These are phyloP conservation scores for Fusarium siculi DNA, from an alignment of 2,329 filamentous ascomycete species.

Conservation along the genomic window DNA sequence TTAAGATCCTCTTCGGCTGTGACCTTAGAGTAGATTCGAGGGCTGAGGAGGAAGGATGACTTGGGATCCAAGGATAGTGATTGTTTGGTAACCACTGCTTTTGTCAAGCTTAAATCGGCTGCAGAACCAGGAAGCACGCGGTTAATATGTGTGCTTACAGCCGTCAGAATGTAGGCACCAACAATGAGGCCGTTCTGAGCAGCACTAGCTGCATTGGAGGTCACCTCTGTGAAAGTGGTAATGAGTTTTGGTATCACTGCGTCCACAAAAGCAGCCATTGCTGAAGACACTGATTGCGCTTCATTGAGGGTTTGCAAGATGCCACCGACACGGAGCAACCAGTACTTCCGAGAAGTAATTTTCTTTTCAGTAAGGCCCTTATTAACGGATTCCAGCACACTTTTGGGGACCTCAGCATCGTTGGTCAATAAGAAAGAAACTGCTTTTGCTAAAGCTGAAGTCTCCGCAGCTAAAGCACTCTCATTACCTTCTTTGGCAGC, in stretches of 20 bases:
- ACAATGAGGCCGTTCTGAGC: constrained; percentile 86
- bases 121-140: constrained; percentile 65
- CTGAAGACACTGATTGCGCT: constrained; percentile 56
- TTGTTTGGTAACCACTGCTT: constrained; percentile 71
- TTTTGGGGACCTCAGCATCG: constrained; percentile 70
- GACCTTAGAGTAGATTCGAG: constrained; percentile 85
- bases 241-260: constrained; percentile 65
- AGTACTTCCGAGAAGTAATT: constrained; percentile 77
- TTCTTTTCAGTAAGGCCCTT: constrained; percentile 93
- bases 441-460: constrained; percentile 75
- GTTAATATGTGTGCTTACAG: constrained; percentile 68
- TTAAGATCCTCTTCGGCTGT: constrained; percentile 77
- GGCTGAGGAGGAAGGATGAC: constrained; percentile 86
- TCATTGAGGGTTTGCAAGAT: constrained; percentile 69
- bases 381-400: constrained; percentile 74
- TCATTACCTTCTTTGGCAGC: constrained; percentile 91
- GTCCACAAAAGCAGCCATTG: constrained; percentile 63
- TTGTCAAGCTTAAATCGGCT: constrained; percentile 58
- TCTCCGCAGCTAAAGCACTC: constrained; percentile 79
- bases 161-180: constrained; percentile 78
- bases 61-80: constrained; percentile 79
- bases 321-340: constrained; percentile 80
- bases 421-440: constrained; percentile 70
- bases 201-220: constrained; percentile 79
- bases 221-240: constrained; percentile 80